Conservation (phyloP, 2,329 filamentous ascomycete species). For the Talaromyces sp. region DNA sequence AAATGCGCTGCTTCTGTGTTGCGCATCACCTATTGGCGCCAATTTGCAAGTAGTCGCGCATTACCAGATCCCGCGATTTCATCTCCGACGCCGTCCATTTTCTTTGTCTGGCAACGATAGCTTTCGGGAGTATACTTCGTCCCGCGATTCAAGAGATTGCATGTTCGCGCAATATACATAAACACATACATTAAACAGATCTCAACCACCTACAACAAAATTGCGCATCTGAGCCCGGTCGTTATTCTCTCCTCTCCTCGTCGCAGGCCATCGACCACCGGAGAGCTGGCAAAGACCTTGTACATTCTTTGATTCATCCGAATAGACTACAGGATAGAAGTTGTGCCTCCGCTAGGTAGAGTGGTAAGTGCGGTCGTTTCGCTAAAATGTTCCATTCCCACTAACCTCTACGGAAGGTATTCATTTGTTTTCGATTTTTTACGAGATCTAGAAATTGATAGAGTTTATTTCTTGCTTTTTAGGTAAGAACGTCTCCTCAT, state of each 20-base stretch:
- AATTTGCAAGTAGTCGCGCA: slow-evolving; percentile 15
- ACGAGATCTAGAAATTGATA: neutral
- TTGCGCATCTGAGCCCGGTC: neutral
- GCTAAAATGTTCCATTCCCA: neutral
- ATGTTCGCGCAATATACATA: neutral
- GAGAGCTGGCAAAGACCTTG: slow-evolving; percentile 10
- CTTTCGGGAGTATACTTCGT: neutral
- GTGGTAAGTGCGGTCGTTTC: neutral
- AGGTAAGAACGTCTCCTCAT: neutral
- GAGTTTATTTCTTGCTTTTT: slow-evolving; percentile 9
- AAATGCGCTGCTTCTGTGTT: slow-evolving; percentile 19
- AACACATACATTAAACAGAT: neutral
- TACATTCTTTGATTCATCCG: slow-evolving; percentile 14
- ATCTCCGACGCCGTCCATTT: slow-evolving; percentile 11
- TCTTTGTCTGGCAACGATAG: slow-evolving; percentile 3
- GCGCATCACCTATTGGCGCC: slow-evolving; percentile 17
- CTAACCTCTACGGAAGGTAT: slow-evolving; percentile 3
- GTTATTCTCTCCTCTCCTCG: slow-evolving; percentile 13
- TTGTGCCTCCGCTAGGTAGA: slow-evolving; percentile 10
- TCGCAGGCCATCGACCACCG: slow-evolving; percentile 16
- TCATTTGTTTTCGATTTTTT: neutral
- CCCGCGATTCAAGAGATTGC: neutral
- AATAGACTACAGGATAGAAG: slow-evolving; percentile 14
- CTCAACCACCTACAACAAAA: neutral
- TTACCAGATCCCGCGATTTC: slow-evolving; percentile 8